Percentiles rank a stretch among this genome's conserved stretches.
These are phyloP conservation scores for Apiospora aurea DNA, from an alignment of 2,329 filamentous ascomycete genomes.

Conservation along the genomic window DNA sequence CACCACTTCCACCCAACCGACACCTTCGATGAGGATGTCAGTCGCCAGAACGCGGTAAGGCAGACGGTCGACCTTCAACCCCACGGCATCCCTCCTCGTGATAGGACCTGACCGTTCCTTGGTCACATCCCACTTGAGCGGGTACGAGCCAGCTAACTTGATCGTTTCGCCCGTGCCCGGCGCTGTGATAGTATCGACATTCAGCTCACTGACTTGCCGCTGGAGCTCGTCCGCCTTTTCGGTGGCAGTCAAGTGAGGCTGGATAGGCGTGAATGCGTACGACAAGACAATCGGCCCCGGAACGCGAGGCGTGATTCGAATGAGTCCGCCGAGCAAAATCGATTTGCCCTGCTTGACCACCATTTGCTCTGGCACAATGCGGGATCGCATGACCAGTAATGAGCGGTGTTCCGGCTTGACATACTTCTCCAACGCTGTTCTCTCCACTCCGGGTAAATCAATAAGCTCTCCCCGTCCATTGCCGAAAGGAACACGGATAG, in stretches of 20 bases:
- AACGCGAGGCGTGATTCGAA: conserved; percentile 82
- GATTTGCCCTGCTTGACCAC: conserved; percentile 79
- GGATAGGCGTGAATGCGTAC: conserved; percentile 86
- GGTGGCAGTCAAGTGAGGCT: conserved; percentile 78
- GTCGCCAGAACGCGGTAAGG: conserved; percentile 82
- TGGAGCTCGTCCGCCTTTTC: conserved; percentile 82
- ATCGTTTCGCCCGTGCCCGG: conserved; percentile 65
- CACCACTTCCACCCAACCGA: conserved; percentile 90
- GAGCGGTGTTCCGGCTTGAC: conserved; percentile 71
- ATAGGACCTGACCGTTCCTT: conserved; percentile 77
- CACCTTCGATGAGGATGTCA: conserved; percentile 89
- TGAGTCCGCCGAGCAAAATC: conserved; percentile 82
- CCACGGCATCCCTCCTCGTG: conserved; percentile 67
- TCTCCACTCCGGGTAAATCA: conserved; percentile 85
- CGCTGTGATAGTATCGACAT: conserved; percentile 68
- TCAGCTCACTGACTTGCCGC: conserved; percentile 63
- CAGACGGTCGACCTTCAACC: conserved; percentile 69
- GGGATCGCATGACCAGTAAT: conserved; percentile 79
- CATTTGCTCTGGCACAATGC: conserved; percentile 76
- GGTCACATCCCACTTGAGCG: conserved; percentile 84
- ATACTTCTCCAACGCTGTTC: conserved; percentile 74
- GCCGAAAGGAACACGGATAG: conserved; percentile 91
- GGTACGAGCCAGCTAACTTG: conserved; percentile 75
- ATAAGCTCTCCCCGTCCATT: conserved; percentile 88
- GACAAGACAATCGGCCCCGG: conserved; percentile 72